These are phyloP conservation scores for Eucalyptus marginata DNA, from an alignment of 345 rosid genomes.

Conservation along the genomic window DNA sequence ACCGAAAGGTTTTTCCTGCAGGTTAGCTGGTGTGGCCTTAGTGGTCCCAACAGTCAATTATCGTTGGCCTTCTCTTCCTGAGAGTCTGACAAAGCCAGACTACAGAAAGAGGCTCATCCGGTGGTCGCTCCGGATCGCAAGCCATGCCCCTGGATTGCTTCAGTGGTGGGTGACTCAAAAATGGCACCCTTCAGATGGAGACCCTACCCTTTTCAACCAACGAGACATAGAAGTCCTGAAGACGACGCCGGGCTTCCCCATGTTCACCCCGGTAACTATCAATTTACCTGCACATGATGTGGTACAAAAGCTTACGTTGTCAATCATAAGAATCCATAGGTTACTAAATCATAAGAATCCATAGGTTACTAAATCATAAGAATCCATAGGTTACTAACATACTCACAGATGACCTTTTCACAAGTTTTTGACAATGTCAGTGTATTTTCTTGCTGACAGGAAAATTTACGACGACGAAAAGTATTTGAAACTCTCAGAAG, in stretches of 20 bases:
- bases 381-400: neutral
- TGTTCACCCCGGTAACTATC: conserved; percentile 61
- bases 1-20: conserved; percentile 8
- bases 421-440: neutral
- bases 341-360: too few relatives aligned
- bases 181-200: conserved; percentile 51
- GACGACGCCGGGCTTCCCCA: conserved; percentile 52
- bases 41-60: conserved; percentile 68
- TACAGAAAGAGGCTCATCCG: conserved; percentile 44
- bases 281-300: neutral
- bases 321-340: too few relatives aligned
- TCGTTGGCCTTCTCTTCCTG: conserved; percentile 74
- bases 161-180: conserved; percentile 76
- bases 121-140: conserved; percentile 45
- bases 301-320: neutral
- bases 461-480: conserved; percentile 25
- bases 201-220: conserved; percentile 48
- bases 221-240: conserved; percentile 57
- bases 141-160: conserved; percentile 46
- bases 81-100: conserved; percentile 35
- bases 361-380: too few relatives aligned
- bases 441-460: conserved; percentile 9
- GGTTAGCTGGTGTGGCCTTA: conserved; percentile 73
- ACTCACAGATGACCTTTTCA: neutral
- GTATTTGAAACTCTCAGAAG: conserved; percentile 49